Base-by-base conservation (phyloP, 2,329 filamentous ascomycete species). In the Pseudogymnoascus sp. region DNA sequence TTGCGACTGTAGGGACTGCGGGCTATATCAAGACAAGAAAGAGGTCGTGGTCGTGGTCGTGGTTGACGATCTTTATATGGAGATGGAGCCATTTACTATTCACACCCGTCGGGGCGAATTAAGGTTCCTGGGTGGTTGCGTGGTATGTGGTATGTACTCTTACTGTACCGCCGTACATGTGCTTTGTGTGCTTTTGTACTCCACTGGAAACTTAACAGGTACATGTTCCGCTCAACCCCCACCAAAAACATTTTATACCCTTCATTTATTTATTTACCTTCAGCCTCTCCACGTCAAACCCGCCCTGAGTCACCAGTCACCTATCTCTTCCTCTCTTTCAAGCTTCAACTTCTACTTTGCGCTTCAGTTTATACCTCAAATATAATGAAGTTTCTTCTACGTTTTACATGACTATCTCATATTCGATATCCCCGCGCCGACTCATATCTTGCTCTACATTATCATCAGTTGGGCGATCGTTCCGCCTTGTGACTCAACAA, bases 51-150 rank as follows among this genome's bases (percentile, higher is more conserved):
- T 23, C 21, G 21, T 23, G 40, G 11, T 46, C 14, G 46, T 31
- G 23, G 44, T 56, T 56, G 50, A 56, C 50, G 50, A 56, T 34
- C 50, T 56, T 56, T 56, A 56, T 56, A 56, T 23, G 21, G 21
- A 23, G 21, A 23, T 34, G 50, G 28, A 56, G 28, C 28, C 50
- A 56, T 34, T 56, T 56, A 56, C 50, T 16, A 56, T 56, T 56
- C 50, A 34, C 50, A 21, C 28, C 28, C 28, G 50, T 56, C 28
- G 28, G 28, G 28, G 28, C 50, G 16, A 56, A 56, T 56, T 56
- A 56, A 56, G 50, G 50, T 56, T 56, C 50, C 50, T 34, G 50
- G 50, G 16, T 12, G 40, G 7, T 16, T 31, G 14, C n/a, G 25
- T 7, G 25, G 28, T 31, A 23, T 23, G 21, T 23, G 21, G 21